phyloP scores from a whole-genome alignment of 2,329 filamentous ascomycete genomes.

The Pestalotiopsis sp. region DNA sequence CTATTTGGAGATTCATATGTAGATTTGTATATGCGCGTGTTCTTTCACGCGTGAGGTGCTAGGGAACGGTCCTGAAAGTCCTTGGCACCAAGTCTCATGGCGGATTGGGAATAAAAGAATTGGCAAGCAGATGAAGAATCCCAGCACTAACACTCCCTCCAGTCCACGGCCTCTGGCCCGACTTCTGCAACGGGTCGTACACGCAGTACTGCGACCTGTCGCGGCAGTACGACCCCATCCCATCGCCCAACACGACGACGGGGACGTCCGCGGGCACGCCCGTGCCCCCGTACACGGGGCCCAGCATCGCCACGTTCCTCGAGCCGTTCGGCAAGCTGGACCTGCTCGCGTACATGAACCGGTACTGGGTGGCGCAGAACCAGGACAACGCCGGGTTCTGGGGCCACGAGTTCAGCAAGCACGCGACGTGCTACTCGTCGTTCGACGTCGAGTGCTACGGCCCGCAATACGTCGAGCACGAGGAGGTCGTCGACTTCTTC shows the following conservation, averaged over 20 bases:
- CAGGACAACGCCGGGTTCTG: constrained; percentile 61
- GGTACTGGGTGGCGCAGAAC: constrained; percentile 60
- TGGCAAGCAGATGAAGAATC: too few species aligned
- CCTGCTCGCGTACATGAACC: constrained; percentile 65
- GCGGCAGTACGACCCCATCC: constrained; percentile 64
- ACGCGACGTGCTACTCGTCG: constrained; percentile 66
- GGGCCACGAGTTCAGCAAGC: constrained; percentile 69
- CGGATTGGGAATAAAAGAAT: too few species aligned
- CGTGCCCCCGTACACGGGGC: constrained; percentile 59
- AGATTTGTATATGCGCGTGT: background rate
- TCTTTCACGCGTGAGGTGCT: background rate
- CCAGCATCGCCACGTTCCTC: constrained; percentile 59
- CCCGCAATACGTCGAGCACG: constrained; percentile 52
- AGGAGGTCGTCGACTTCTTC: constrained; percentile 65
- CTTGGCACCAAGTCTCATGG: background rate
- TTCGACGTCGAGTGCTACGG: constrained; percentile 68
- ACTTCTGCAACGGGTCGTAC: constrained; percentile 55
- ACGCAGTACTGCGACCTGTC: constrained; percentile 67
- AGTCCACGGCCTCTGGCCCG: constrained; percentile 22
- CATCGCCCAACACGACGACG: constrained; percentile 64
- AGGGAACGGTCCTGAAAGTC: background rate
- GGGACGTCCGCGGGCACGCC: constrained; percentile 50
- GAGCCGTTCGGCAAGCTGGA: constrained; percentile 57
- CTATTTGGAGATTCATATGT: background rate
- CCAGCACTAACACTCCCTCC: background rate